These are phyloP conservation scores for Ogataea dorogensis DNA, from an alignment of 805 yeast species.

Conservation along the genomic window DNA sequence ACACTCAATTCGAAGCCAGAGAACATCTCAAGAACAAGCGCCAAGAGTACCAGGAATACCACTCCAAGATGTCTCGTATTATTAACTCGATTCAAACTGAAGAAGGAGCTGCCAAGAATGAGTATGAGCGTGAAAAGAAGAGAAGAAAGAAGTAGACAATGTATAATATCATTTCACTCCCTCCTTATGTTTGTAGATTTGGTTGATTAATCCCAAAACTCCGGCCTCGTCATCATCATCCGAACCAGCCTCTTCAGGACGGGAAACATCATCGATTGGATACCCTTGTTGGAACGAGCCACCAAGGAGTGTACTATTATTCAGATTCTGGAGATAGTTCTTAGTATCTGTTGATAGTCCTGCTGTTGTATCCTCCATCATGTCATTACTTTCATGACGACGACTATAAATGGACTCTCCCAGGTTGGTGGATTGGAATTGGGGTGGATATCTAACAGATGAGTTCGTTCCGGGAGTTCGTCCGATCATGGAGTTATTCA, in stretches of 20 bases:
- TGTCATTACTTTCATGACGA: conserved; percentile 12
- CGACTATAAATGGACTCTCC: conserved; percentile 19
- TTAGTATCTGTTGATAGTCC: conserved; percentile 26
- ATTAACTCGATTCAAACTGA: conserved; percentile 85
- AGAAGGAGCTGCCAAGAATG: conserved; percentile 93
- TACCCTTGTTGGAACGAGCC: conserved; percentile 42
- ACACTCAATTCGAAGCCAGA: conserved; percentile 81
- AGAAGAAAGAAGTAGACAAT: conserved; percentile 28
- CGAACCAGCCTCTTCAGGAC: conserved; percentile 32
- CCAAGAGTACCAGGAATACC: conserved; percentile 72
- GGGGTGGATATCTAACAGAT: conserved; percentile 24
- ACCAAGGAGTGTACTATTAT: conserved; percentile 38
- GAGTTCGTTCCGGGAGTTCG: conserved; percentile 12
- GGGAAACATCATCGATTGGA: conserved; percentile 25
- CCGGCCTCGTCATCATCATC: conserved; percentile 36
- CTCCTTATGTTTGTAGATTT: conserved; percentile 60
- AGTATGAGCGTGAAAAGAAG: conserved; percentile 83
- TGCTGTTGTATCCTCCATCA: conserved; percentile 32
- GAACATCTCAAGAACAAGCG: conserved; percentile 80
- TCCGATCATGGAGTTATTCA: conserved; percentile 23
- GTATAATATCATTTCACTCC: conserved; percentile 15
- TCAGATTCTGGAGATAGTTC: conserved; percentile 25
- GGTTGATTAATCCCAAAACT: conserved; percentile 73
- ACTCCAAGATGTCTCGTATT: conserved; percentile 83
- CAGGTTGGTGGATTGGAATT: conserved; percentile 15